Evolutionary conservation across 1,284 basidiomycete genomes (phyloP).

Genomic region (Amylostereum chailletii): DNA sequence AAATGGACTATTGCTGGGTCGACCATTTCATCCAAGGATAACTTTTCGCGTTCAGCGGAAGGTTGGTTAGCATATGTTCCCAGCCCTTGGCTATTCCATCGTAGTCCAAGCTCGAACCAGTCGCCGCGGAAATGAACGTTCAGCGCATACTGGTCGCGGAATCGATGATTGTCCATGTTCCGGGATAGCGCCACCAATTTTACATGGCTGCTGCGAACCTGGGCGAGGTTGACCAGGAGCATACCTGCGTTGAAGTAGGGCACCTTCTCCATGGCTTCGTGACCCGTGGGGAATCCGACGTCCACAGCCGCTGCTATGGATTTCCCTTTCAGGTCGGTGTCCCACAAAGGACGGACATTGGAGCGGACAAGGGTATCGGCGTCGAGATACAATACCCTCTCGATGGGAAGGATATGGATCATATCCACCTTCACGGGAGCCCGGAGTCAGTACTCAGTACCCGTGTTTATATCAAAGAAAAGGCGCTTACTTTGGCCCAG

Average conservation of each 20-base stretch:
- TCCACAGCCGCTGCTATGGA: conserved; percentile 37
- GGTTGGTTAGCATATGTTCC: conserved; percentile 39
- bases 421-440: conserved; percentile 26
- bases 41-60: conserved; percentile 24
- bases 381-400: conserved; percentile 44
- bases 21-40: conserved; percentile 26
- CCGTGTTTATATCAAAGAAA: not conserved
- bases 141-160: conserved; percentile 42
- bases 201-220: conserved; percentile 19
- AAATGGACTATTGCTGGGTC: conserved; percentile 46
- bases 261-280: conserved; percentile 19
- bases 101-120: conserved; percentile 32
- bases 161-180: conserved; percentile 22
- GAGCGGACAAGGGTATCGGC: conserved; percentile 40
- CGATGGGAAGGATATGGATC: conserved; percentile 34
- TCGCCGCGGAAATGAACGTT: conserved; percentile 35
- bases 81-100: conserved; percentile 50
- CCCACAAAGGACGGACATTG: conserved; percentile 36
- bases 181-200: conserved; percentile 20
- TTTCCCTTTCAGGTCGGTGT: conserved; percentile 31
- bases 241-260: conserved; percentile 53
- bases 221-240: conserved; percentile 39
- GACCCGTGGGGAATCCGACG: conserved; percentile 43
- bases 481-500: conserved; percentile 33
- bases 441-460: no score